phyloP scores from a whole-genome alignment of 192 early-diverging fungal genomes.

The Backusella tuberculispora region DNA sequence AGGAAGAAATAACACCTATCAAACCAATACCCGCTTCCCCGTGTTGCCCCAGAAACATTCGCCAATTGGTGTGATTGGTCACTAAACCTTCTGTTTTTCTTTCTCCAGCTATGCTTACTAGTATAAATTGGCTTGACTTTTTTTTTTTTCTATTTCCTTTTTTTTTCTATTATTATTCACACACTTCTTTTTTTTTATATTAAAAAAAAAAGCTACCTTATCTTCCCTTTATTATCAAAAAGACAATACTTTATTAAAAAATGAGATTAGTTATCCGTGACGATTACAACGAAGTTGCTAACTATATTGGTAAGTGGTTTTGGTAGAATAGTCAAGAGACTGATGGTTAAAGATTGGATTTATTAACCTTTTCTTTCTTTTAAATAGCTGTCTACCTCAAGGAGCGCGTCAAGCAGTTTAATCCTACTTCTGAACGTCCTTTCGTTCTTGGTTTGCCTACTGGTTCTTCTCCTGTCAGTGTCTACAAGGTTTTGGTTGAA shows the following conservation, averaged over 20 bases:
- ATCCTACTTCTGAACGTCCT: slow-evolving; percentile 71
- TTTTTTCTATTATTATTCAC: not conserved
- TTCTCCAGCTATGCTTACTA: not conserved
- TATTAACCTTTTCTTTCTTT: not conserved
- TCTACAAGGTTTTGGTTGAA: slow-evolving; percentile 80
- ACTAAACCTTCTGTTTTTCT: slow-evolving; percentile 6
- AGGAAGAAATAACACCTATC: slow-evolving; percentile 7
- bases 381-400: slow-evolving; percentile 75
- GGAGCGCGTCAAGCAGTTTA: slow-evolving; percentile 78
- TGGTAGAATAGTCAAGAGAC: not conserved
- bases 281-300: slow-evolving; percentile 68
- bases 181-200: not conserved
- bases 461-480: slow-evolving; percentile 82
- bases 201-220: not conserved
- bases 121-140: slow-evolving; percentile 17
- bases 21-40: slow-evolving; percentile 20
- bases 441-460: slow-evolving; percentile 89
- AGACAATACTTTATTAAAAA: not conserved
- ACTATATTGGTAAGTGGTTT: slow-evolving; percentile 57
- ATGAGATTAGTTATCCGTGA: slow-evolving; percentile 81
- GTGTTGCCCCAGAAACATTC: slow-evolving; percentile 16
- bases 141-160: slow-evolving; percentile 4
- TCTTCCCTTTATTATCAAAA: not conserved
- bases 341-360: not conserved
- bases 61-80: slow-evolving; percentile 11